phyloP scores from a whole-genome alignment of 768 basidiomycete species.

The Psilocybe cyanescens region DNA sequence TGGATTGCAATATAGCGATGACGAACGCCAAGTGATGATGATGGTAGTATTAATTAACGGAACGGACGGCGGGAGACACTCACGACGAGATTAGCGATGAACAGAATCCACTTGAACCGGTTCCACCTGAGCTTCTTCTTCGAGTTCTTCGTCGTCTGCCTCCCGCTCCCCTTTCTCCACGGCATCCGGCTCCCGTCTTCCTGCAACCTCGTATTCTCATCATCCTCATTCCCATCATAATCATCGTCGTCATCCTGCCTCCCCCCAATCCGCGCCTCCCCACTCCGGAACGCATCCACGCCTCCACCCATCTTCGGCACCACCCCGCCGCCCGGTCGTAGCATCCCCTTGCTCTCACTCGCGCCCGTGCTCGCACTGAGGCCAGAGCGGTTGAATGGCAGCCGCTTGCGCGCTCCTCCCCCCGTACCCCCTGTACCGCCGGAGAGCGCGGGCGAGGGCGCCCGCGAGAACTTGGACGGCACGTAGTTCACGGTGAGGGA shows the following conservation, averaged over 20 bases:
- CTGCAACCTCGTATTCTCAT: neutral
- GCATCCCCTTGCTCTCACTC: conserved; percentile 20
- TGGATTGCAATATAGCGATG: too few species aligned
- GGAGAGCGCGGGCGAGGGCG: conserved; percentile 15
- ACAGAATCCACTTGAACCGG: conserved; percentile 82
- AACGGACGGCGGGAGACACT: conserved; percentile 7
- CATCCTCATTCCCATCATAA: conserved; percentile 2
- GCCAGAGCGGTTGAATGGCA: neutral
- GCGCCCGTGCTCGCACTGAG: too few species aligned
- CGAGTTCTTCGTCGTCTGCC: neutral
- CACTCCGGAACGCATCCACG: conserved; percentile 64
- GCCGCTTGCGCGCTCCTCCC: neutral
- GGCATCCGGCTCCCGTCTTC: conserved; percentile 10
- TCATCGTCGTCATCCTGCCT: conserved; percentile 24
- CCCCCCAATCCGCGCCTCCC: conserved; percentile 56
- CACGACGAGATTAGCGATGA: conserved; percentile 61
- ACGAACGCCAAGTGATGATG: too few species aligned
- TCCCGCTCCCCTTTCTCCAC: neutral
- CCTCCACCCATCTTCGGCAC: conserved; percentile 73
- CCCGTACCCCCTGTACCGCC: conserved; percentile 17
- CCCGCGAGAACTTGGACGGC: conserved; percentile 29
- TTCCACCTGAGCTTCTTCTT: conserved; percentile 63
- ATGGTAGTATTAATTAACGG: neutral
- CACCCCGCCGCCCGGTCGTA: conserved; percentile 24
- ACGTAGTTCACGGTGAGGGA: conserved; percentile 31